A percentile compares a stretch with the other conserved stretches of the same genome.
Evolutionary conservation across 495 filamentous ascomycete genomes (phyloP).

Genomic region (Penicillium macrosclerotiorum): DNA sequence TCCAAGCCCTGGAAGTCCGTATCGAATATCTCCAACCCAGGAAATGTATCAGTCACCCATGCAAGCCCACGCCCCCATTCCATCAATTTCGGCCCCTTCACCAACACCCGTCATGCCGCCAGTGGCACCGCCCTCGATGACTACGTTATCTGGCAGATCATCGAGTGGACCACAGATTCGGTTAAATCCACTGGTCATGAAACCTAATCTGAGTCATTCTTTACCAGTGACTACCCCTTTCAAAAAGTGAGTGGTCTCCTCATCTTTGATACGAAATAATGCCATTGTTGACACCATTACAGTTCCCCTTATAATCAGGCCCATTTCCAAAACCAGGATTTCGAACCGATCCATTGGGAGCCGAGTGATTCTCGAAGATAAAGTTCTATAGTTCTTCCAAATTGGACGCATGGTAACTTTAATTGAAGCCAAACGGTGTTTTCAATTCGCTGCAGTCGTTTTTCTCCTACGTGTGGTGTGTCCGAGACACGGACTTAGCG

Average conservation of each 20-base stretch:
- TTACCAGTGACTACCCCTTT: conserved; percentile 44
- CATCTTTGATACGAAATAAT: conserved; percentile 10
- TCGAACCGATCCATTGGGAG: conserved; percentile 63
- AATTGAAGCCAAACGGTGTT: background rate
- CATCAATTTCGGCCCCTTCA: conserved; percentile 33
- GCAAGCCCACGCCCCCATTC: conserved; percentile 27
- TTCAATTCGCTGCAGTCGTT: background rate
- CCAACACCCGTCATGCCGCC: conserved; percentile 30
- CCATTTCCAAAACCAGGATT: conserved; percentile 81
- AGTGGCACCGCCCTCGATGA: conserved; percentile 38
- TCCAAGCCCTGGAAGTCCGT: conserved; percentile 45
- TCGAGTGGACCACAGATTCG: conserved; percentile 44
- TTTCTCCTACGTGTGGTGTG: background rate
- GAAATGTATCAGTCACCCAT: conserved; percentile 41
- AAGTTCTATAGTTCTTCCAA: background rate
- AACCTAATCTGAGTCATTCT: conserved; percentile 43
- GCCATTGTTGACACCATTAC: conserved; percentile 53
- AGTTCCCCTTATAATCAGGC: conserved; percentile 75
- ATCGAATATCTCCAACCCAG: conserved; percentile 40
- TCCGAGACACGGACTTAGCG: conserved; percentile 4
- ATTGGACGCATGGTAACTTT: background rate
- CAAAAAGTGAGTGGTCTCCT: conserved; percentile 36
- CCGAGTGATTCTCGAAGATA: conserved; percentile 38
- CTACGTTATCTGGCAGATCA: conserved; percentile 34
- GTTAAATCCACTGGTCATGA: conserved; percentile 50